These are phyloP conservation scores for Fusarium sp. DNA, from an alignment of 2,329 filamentous ascomycete genomes.

Conservation along the genomic window DNA sequence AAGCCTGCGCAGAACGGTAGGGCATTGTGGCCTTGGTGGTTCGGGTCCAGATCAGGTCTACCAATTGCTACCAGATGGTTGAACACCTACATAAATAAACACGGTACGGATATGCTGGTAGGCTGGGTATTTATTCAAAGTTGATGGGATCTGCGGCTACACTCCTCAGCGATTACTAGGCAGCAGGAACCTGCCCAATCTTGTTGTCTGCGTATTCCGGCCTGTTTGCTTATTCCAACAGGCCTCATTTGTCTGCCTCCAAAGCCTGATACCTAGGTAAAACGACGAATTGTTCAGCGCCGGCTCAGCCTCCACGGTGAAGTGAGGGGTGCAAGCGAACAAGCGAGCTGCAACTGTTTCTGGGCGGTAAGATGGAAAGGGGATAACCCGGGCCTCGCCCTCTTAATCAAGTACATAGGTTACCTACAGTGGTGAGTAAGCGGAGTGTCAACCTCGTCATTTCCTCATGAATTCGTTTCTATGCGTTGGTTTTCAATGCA, in stretches of 20 bases:
- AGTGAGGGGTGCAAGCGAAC: slow-evolving; percentile 36
- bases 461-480: slow-evolving; percentile 1
- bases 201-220: slow-evolving; percentile 19
- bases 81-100: neutral
- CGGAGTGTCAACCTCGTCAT: slow-evolving; percentile 11
- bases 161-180: neutral
- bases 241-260: slow-evolving; percentile 27
- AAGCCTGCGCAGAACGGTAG: slow-evolving; percentile 7
- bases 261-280: slow-evolving; percentile 17
- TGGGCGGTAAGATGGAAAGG: slow-evolving; percentile 32
- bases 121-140: neutral
- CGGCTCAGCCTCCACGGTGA: slow-evolving; percentile 38
- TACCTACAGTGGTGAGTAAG: neutral
- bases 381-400: slow-evolving; percentile 7
- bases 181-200: slow-evolving; percentile 20
- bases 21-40: neutral
- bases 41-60: neutral
- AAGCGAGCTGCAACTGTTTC: slow-evolving; percentile 25
- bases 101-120: neutral
- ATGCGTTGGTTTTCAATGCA: neutral
- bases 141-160: slow-evolving; percentile 3
- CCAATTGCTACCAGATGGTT: neutral
- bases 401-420: neutral
- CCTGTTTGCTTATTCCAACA: slow-evolving; percentile 29
- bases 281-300: slow-evolving; percentile 36